Evolutionary conservation across 179 eudicot species (phyloP).

Genomic region (Beta macrorhiza): DNA sequence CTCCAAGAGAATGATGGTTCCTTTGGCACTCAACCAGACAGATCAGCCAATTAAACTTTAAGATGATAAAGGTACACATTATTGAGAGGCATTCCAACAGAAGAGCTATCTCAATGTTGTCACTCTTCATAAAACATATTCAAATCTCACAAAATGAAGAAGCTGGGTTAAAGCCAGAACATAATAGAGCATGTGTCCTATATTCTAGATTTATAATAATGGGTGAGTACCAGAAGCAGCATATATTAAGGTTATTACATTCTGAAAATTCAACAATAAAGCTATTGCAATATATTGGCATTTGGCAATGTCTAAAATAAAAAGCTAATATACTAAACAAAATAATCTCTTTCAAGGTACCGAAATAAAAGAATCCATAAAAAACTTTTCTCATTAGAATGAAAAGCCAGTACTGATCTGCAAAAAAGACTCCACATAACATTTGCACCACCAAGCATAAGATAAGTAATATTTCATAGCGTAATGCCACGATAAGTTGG

Average conservation of each 20-base stretch:
- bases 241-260: background rate
- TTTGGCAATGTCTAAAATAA: background rate
- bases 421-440: background rate
- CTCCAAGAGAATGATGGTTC: background rate
- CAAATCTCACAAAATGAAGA: background rate
- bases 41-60: background rate
- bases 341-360: background rate
- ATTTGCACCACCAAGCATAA: constrained; percentile 14
- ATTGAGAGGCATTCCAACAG: background rate
- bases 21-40: background rate
- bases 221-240: background rate
- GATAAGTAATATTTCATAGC: background rate
- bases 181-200: background rate
- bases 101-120: background rate
- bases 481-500: background rate
- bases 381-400: background rate
- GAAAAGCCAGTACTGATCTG: background rate
- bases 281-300: background rate
- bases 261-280: background rate
- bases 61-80: background rate
- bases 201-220: background rate
- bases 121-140: background rate
- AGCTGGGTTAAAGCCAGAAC: background rate
- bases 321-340: background rate
- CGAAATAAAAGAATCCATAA: background rate